Percentiles rank a stretch among this genome's conserved stretches.
phyloP scores from a whole-genome alignment of 768 basidiomycete species.

The Lactarius akahatsu region DNA sequence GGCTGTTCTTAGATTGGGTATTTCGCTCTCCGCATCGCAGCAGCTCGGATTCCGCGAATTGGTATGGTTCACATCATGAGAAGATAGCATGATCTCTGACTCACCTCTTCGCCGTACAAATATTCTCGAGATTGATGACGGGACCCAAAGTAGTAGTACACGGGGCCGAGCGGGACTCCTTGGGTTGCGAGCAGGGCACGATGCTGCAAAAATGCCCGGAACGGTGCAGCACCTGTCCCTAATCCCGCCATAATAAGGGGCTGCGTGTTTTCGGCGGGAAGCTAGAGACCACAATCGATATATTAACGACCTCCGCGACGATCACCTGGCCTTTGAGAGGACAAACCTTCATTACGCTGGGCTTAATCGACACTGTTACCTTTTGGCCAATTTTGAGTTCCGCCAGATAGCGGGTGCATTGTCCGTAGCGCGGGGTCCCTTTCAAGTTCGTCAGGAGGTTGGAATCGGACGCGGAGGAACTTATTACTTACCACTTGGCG shows the following conservation, averaged over 20 bases:
- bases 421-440: slow-evolving; percentile 83
- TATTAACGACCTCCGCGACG: slow-evolving; percentile 21
- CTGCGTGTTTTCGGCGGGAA: slow-evolving; percentile 80
- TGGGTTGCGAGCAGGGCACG: slow-evolving; percentile 78
- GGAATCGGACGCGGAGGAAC: slow-evolving; percentile 4
- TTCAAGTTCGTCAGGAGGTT: not conserved
- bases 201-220: slow-evolving; percentile 98
- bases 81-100: not conserved
- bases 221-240: slow-evolving; percentile 97
- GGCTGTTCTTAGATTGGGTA: slow-evolving; percentile 28
- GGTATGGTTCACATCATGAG: slow-evolving; percentile 27
- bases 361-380: slow-evolving; percentile 97
- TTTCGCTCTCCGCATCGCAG: slow-evolving; percentile 27
- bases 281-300: slow-evolving; percentile 40
- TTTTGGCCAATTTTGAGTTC: slow-evolving; percentile 82
- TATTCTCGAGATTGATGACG: slow-evolving; percentile 95
- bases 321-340: not conserved
- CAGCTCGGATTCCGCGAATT: slow-evolving; percentile 14
- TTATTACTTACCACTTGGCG: slow-evolving; percentile 66
- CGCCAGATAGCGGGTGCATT: slow-evolving; percentile 94
- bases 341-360: slow-evolving; percentile 96
- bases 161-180: slow-evolving; percentile 81
- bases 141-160: slow-evolving; percentile 98
- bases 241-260: slow-evolving; percentile 99
- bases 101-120: slow-evolving; percentile 83